These are phyloP conservation scores for Penicillium roqueforti DNA, from an alignment of 495 filamentous ascomycete genomes.

Conservation along the genomic window DNA sequence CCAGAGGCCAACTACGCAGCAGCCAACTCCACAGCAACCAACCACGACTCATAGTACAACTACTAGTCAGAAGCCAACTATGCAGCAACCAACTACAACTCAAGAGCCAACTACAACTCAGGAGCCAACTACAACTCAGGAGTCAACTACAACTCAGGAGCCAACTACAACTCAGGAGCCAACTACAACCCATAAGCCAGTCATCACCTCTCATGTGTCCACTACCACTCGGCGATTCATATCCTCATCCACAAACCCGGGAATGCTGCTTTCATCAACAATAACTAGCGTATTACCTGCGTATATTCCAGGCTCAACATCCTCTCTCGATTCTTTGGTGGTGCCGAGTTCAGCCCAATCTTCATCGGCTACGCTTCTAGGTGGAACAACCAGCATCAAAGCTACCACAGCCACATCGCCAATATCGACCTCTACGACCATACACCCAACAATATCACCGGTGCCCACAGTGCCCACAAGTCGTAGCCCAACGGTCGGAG, in stretches of 20 bases:
- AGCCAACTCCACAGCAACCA: background rate
- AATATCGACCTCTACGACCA: background rate
- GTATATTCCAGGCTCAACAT: background rate
- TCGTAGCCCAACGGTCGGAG: background rate
- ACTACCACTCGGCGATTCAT: background rate
- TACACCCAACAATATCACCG: background rate
- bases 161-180: background rate
- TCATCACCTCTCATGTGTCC: background rate
- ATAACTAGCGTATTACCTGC: background rate
- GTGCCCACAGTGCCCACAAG: background rate
- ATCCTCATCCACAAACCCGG: background rate
- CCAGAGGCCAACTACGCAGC: background rate
- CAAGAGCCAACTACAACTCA: background rate
- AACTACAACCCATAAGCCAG: background rate
- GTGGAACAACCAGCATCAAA: background rate
- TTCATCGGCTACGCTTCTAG: background rate
- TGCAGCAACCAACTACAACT: background rate
- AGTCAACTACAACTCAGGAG: background rate
- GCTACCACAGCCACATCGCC: background rate
- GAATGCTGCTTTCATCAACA: background rate
- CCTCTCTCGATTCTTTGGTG: background rate
- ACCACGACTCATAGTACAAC: background rate
- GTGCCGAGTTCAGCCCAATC: background rate
- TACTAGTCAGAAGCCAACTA: background rate
- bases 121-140: background rate